Evolutionary conservation across 2,329 filamentous ascomycete species (phyloP).

Genomic region (Pezicula rhizophila): DNA sequence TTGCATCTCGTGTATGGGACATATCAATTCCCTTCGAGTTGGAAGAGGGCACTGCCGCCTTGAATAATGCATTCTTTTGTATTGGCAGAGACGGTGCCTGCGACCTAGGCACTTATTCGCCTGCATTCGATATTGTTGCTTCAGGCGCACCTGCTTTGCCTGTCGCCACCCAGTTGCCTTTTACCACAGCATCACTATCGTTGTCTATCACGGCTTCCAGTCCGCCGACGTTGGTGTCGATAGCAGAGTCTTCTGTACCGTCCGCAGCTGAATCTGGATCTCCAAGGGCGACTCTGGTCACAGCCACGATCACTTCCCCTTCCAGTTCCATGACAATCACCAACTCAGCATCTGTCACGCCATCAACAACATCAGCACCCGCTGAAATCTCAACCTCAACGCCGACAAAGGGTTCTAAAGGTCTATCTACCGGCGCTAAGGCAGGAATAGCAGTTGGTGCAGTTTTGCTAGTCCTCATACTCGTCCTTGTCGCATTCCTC

Average conservation of each 20-base stretch:
- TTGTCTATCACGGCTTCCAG: too few species aligned
- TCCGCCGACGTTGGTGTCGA: too few species aligned
- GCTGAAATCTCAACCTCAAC: not conserved
- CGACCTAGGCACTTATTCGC: not conserved
- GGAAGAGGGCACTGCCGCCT: not conserved
- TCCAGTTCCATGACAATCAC: not conserved
- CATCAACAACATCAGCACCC: not conserved
- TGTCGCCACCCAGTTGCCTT: not conserved
- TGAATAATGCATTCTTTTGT: constrained; percentile 1
- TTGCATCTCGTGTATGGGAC: too few species aligned
- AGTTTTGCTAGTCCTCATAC: constrained; percentile 31
- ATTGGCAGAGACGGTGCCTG: not conserved
- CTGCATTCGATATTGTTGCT: not conserved
- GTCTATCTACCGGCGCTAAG: constrained; percentile 21
- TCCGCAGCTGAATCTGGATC: too few species aligned
- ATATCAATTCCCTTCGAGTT: too few species aligned
- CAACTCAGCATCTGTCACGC: not conserved
- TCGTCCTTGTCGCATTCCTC: constrained; percentile 36
- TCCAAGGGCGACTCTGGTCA: too few species aligned
- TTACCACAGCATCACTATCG: not conserved
- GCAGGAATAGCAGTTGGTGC: constrained; percentile 20
- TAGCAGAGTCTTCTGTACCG: too few species aligned
- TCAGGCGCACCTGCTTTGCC: not conserved
- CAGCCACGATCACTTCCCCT: too few species aligned
- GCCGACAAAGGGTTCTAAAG: not conserved